phyloP scores from a whole-genome alignment of 202 grass and related monocot species.

The Panicum virgatum region DNA sequence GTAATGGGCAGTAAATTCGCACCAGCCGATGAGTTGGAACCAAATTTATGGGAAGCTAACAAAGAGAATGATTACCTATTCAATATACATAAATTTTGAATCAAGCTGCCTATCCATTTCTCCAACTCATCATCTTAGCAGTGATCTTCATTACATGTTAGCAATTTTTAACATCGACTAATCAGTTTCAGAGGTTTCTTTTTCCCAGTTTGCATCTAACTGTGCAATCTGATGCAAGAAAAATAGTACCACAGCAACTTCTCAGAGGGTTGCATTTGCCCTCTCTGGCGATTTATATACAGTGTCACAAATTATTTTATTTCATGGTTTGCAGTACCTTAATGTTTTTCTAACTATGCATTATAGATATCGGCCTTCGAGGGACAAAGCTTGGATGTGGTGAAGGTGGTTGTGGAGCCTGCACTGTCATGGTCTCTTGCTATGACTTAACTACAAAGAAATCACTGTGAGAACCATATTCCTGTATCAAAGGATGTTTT shows the following conservation, averaged over 20 bases:
- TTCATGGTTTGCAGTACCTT: slow-evolving; percentile 10
- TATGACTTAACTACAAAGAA: slow-evolving; percentile 68
- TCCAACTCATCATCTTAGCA: neutral
- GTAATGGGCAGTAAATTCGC: neutral
- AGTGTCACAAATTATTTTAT: neutral
- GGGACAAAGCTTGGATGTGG: slow-evolving; percentile 97
- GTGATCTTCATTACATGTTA: neutral
- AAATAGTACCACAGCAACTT: neutral
- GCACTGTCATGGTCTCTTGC: slow-evolving; percentile 87
- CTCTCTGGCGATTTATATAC: neutral
- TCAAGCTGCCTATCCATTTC: neutral
- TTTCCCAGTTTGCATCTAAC: neutral
- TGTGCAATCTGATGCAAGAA: neutral
- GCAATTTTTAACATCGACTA: neutral
- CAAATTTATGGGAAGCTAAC: neutral
- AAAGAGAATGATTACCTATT: neutral
- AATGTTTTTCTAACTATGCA: slow-evolving; percentile 23
- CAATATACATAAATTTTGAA: neutral
- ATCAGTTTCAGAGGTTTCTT: neutral
- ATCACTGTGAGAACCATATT: slow-evolving; percentile 71
- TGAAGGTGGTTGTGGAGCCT: slow-evolving; percentile 98
- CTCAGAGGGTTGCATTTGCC: neutral
- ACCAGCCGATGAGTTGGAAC: neutral
- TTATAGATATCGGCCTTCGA: slow-evolving; percentile 75
- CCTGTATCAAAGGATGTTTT: slow-evolving; percentile 26